phyloP scores from a whole-genome alignment of 2,329 filamentous ascomycete genomes.

The Fonsecaea nubica region DNA sequence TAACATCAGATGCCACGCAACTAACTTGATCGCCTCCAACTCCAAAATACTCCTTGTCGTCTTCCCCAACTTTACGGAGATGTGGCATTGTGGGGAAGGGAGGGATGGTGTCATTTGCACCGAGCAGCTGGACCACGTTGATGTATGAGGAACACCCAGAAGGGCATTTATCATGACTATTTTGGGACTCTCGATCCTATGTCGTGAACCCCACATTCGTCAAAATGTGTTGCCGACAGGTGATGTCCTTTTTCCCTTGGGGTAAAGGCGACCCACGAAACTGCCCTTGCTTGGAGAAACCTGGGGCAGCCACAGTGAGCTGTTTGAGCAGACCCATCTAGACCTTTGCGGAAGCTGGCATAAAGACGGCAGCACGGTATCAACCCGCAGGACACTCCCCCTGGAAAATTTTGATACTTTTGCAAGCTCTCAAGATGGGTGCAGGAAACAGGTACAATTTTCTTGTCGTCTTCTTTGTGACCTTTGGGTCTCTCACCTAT shows the following conservation, averaged over 20 bases:
- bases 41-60: not conserved
- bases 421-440: not conserved
- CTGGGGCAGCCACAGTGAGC: not conserved
- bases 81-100: constrained; percentile 5
- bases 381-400: not conserved
- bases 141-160: not conserved
- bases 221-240: constrained; percentile 4
- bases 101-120: not conserved
- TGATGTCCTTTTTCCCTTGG: constrained; percentile 3
- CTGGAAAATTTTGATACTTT: not conserved
- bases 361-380: constrained; percentile 1
- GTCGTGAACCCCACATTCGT: constrained; percentile 7
- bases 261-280: constrained; percentile 6
- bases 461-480: constrained; percentile 32
- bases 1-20: not conserved
- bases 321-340: not conserved
- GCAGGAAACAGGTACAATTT: constrained; percentile 31
- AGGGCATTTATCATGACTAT: not conserved
- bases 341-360: constrained; percentile 2
- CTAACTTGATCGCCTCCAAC: not conserved
- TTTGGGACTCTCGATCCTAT: not conserved
- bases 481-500: constrained; percentile 36
- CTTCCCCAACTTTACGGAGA: constrained; percentile 24
- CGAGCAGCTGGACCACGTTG: not conserved
- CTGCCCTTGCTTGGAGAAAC: constrained; percentile 15